These are phyloP conservation scores for Carpinus fangiana DNA, from an alignment of 306 rosid genomes.

Conservation along the genomic window DNA sequence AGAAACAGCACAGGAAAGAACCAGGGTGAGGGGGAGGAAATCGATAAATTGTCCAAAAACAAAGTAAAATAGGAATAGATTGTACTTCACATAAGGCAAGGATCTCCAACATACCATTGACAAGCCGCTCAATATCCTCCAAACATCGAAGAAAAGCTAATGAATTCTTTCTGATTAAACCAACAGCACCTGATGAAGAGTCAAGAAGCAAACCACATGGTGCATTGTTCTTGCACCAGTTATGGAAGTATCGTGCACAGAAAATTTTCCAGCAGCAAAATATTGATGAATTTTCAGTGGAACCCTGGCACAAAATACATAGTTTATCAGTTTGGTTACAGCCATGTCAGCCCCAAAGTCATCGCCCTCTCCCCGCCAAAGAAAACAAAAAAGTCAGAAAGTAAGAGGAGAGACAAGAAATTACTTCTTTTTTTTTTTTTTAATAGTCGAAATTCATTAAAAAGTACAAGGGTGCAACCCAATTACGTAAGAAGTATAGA, in stretches of 20 bases:
- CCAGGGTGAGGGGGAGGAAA: conserved; percentile 1
- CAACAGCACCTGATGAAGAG: conserved; percentile 55
- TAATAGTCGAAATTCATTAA: too few species aligned
- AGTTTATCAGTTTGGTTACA: conserved; percentile 27
- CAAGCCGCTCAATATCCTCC: conserved; percentile 81
- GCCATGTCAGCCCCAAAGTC: conserved; percentile 1
- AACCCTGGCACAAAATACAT: conserved; percentile 52
- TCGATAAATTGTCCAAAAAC: background rate
- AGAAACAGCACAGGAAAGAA: background rate
- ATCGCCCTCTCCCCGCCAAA: conserved; percentile 1
- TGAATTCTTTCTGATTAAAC: conserved; percentile 76
- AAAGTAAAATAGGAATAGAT: background rate
- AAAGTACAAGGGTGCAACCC: too few species aligned
- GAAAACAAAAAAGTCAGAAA: conserved; percentile 11
- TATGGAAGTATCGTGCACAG: conserved; percentile 61
- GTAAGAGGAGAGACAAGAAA: conserved; percentile 15
- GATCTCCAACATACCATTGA: conserved; percentile 53
- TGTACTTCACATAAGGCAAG: background rate
- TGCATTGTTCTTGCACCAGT: conserved; percentile 89
- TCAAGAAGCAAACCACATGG: conserved; percentile 71
- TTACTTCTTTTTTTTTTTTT: background rate
- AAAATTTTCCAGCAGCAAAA: conserved; percentile 77
- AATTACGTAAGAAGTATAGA: too few species aligned
- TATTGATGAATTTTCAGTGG: conserved; percentile 56
- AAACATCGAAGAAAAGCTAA: conserved; percentile 71